Evolutionary conservation across 352 stramenopile genomes (phyloP), one percentile per base, ranked within the genome.

Genomic region (Saprolegnia parasitica): DNA sequence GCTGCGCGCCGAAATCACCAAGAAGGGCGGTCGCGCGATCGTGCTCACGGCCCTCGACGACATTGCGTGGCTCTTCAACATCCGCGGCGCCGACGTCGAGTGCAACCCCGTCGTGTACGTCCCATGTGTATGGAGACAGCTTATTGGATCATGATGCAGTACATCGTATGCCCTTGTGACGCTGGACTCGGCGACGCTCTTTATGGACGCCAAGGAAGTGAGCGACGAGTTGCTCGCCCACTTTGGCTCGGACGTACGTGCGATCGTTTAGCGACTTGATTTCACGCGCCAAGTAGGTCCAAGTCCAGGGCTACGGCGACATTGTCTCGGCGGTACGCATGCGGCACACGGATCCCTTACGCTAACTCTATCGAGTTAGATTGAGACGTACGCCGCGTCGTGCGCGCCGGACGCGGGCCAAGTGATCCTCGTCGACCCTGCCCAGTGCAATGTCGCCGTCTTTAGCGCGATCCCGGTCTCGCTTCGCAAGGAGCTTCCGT

Each of bases 31-130:
- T 0, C 92, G 97, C 60, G 87, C 96, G 5, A 86, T 98, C 45
- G 87, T 99, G 15, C 87, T 99, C 61, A 95, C 89, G 26, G 93
- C 96, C 5, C 83, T 99, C 9, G 96, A 99, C 74, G 98, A 99
- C 73, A 96, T 98, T 37, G 89, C 88, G 39, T 99, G 97, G 87
- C 86, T 99, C 4, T 91, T 99, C 66, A 99, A 99, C 79, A 88
- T 99, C 35, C 90, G 97, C 26, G 97, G 96, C 65, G 89, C 87
- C 55, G 98, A 99, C 76, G 87, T 99, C 66, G 86, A 96, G 71
- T 99, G 97, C 72, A 99, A 98, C 76, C 98, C 98, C 8, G 93
- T 99, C 5, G 95, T 98, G 74, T 98, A 96, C 72, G 90, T 89
- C 8, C 5, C 23, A 3, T n/a, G 5, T 40, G 61, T 24, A n/a